Conservation (phyloP, 495 filamentous ascomycete species). For the Cercophora newfieldiana region DNA sequence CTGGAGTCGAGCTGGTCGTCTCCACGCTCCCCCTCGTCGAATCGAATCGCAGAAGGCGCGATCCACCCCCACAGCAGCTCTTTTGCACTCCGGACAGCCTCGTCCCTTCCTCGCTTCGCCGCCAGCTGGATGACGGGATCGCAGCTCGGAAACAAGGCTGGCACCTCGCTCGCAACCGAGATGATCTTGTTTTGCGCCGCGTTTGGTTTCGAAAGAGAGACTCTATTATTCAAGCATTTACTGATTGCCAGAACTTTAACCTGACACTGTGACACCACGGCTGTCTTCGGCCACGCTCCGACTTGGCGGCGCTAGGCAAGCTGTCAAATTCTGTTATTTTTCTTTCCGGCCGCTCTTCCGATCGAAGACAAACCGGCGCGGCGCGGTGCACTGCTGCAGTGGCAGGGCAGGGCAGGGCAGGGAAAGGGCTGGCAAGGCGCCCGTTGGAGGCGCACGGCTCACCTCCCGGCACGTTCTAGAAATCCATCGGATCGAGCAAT, state of each 20-base stretch:
- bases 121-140: not conserved
- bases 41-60: no score
- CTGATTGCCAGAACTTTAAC: no score
- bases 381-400: not conserved
- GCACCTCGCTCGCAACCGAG: not conserved
- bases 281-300: not conserved
- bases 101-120: not conserved
- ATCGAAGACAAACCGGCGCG: no score
- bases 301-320: constrained; percentile 3
- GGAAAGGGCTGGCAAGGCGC: constrained; percentile 4
- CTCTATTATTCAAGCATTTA: no score
- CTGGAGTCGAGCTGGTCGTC: not conserved
- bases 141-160: constrained; percentile 8
- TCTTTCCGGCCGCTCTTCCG: not conserved
- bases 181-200: not conserved
- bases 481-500: constrained; percentile 4
- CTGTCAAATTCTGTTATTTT: not conserved
- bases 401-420: not conserved
- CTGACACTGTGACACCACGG: not conserved
- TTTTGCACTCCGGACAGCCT: not conserved
- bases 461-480: not conserved
- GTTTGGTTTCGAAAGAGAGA: not conserved
- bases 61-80: no score
- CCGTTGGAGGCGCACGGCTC: constrained; percentile 14
- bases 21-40: not conserved